Conservation (phyloP, 2,329 filamentous ascomycete genomes). For the Byssochlamys sp. region DNA sequence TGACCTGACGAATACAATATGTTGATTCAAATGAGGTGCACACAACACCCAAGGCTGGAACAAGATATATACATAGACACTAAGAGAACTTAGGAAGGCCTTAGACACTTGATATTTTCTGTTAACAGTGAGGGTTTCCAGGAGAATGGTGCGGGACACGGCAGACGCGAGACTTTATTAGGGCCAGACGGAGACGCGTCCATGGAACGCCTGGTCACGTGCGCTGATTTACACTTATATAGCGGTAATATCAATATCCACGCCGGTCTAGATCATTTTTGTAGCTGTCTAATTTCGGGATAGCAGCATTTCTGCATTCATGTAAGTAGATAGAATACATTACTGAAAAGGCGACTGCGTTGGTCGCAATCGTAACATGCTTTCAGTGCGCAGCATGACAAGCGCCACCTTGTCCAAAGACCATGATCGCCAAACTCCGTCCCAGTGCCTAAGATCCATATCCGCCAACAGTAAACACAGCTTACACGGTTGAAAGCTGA, state of each 20-base stretch:
- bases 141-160: not conserved
- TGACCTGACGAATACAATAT: not conserved
- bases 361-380: not conserved
- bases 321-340: not conserved
- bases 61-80: not conserved
- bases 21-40: not conserved
- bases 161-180: not conserved
- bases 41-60: not conserved
- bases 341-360: not conserved
- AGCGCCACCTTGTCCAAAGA: not conserved
- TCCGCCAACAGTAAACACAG: constrained; percentile 5
- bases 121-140: not conserved
- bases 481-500: constrained; percentile 2
- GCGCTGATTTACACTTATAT: constrained; percentile 4
- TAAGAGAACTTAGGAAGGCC: not conserved
- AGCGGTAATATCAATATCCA: not conserved
- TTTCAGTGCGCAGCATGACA: not conserved
- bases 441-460: constrained; percentile 13
- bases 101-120: not conserved
- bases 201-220: constrained; percentile 28
- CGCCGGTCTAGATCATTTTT: not conserved
- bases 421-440: constrained; percentile 17
- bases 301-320: not conserved
- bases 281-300: not conserved
- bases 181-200: constrained; percentile 8